These are phyloP conservation scores for Thuja plicata DNA, from an alignment of 83 land plant genomes.

Conservation along the genomic window DNA sequence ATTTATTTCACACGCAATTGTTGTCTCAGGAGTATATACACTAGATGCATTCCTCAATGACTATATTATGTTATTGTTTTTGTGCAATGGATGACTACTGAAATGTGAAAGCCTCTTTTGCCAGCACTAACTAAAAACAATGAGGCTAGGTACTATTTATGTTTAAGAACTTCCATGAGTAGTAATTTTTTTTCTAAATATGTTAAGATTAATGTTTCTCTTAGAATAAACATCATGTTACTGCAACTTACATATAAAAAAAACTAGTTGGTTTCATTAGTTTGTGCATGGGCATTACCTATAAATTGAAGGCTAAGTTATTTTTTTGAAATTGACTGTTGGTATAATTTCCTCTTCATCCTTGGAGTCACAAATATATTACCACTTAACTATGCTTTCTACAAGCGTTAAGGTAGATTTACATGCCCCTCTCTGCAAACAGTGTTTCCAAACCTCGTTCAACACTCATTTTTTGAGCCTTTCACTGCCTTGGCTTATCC, in stretches of 20 bases:
- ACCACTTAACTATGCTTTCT: conserved; percentile 52
- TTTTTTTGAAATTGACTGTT: conserved; percentile 18
- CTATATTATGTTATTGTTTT: not conserved
- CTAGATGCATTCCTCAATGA: not conserved
- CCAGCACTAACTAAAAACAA: conserved; percentile 65
- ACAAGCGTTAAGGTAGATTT: conserved; percentile 62
- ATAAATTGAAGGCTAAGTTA: not conserved
- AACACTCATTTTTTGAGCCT: too few species aligned
- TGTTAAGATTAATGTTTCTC: not conserved
- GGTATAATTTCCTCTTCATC: conserved; percentile 62
- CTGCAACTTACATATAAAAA: conserved; percentile 55
- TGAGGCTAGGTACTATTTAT: conserved; percentile 36
- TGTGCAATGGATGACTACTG: conserved; percentile 59
- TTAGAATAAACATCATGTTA: conserved; percentile 64
- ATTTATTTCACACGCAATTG: too few species aligned
- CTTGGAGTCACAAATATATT: conserved; percentile 73
- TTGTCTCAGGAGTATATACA: not conserved
- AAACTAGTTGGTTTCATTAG: too few species aligned
- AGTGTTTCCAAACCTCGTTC: too few species aligned
- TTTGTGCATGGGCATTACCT: too few species aligned
- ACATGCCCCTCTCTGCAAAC: not conserved
- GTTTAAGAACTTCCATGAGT: not conserved
- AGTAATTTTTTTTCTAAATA: conserved; percentile 5
- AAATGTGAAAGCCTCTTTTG: conserved; percentile 60
- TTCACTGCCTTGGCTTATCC: too few species aligned